Percentiles rank a stretch among this genome's conserved stretches.
phyloP scores from a whole-genome alignment of 75 land plant species.

The Pinus tabuliformis region DNA sequence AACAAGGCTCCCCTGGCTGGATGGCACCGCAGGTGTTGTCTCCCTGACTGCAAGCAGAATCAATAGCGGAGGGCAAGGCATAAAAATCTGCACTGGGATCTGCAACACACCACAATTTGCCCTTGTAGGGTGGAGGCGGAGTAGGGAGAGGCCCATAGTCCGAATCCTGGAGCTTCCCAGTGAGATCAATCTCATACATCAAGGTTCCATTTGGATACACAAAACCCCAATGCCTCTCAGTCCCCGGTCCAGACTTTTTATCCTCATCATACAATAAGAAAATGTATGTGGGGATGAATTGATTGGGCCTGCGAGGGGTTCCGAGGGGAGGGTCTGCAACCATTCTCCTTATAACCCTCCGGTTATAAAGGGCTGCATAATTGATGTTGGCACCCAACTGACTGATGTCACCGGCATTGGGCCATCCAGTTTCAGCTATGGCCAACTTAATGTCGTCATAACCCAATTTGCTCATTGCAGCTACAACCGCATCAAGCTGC shows the following conservation, averaged over 20 bases:
- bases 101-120: conserved; percentile 62
- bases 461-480: conserved; percentile 58
- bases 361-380: conserved; percentile 79
- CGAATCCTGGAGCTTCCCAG: conserved; percentile 36
- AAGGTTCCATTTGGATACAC: conserved; percentile 54
- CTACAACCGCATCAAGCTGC: conserved; percentile 57
- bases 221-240: conserved; percentile 84
- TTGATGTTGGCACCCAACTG: conserved; percentile 57
- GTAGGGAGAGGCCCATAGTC: conserved; percentile 44
- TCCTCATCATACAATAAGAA: conserved; percentile 86
- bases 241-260: conserved; percentile 65
- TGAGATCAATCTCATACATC: conserved; percentile 61
- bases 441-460: conserved; percentile 37
- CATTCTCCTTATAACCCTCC: conserved; percentile 44
- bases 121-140: conserved; percentile 37
- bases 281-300: conserved; percentile 42
- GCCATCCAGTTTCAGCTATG: conserved; percentile 90
- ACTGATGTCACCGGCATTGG: conserved; percentile 61
- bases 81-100: too few relatives aligned
- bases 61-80: too few relatives aligned
- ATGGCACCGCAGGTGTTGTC: conserved; percentile 42
- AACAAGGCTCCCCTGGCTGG: background rate
- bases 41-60: too few relatives aligned
- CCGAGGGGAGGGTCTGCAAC: conserved; percentile 41
- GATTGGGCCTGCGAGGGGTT: conserved; percentile 67